Evolutionary conservation across 371 early-diverging fungal species (phyloP).

Genomic region (Mortierella sp.): DNA sequence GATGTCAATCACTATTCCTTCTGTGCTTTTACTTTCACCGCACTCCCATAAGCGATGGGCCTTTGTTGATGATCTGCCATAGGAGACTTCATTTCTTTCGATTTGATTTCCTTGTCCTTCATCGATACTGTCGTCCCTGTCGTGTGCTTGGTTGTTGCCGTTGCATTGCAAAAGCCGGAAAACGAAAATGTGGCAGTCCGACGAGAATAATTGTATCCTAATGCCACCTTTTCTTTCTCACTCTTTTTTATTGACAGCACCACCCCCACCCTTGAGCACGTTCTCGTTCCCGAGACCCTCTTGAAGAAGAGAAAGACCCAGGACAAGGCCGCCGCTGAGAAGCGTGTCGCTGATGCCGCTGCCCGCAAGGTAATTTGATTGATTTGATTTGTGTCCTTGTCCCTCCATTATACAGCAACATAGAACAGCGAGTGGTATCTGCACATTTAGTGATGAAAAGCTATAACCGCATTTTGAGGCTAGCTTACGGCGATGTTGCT

Average conservation of each 20-base stretch:
- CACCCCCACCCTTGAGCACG: slow-evolving; percentile 72
- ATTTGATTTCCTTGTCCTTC: slow-evolving; percentile 3
- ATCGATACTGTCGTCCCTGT: too few relatives aligned
- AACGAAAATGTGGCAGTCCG: slow-evolving; percentile 35
- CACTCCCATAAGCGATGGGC: not conserved
- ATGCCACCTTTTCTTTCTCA: slow-evolving; percentile 12
- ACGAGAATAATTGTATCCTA: slow-evolving; percentile 43
- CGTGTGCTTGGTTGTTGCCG: too few relatives aligned
- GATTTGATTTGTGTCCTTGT: not conserved
- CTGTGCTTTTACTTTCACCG: not conserved
- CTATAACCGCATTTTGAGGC: slow-evolving; percentile 59
- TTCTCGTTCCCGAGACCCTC: slow-evolving; percentile 94
- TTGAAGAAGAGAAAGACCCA: slow-evolving; percentile 96
- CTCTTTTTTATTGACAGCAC: slow-evolving; percentile 25
- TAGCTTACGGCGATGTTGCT: slow-evolving; percentile 75
- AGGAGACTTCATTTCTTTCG: not conserved
- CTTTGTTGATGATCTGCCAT: not conserved
- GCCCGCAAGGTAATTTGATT: slow-evolving; percentile 73
- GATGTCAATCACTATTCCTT: slow-evolving; percentile 46
- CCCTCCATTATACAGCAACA: not conserved
- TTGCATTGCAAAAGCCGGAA: too few relatives aligned
- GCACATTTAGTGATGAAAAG: slow-evolving; percentile 65
- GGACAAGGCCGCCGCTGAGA: slow-evolving; percentile 86
- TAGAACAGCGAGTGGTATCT: too few relatives aligned
- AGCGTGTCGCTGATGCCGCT: slow-evolving; percentile 72